phyloP scores from a whole-genome alignment of 2,329 filamentous ascomycete genomes.

The Zalaria sp. region DNA sequence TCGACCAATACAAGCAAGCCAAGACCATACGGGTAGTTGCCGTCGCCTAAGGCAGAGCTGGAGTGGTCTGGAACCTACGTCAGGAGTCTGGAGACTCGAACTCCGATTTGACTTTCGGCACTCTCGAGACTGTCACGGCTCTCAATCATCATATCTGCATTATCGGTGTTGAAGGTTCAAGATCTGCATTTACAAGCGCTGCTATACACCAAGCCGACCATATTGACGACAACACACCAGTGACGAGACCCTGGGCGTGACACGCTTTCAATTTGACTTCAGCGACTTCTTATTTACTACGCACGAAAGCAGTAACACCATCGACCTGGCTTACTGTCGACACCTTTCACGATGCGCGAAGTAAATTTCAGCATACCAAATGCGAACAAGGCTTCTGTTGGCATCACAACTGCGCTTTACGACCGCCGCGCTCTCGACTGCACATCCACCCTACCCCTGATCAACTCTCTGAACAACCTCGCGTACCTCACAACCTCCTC shows the following conservation, averaged over 20 bases:
- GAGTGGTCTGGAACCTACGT: not conserved
- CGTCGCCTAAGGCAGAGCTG: not conserved
- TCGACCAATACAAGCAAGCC: too few species aligned
- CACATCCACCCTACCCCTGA: conserved; percentile 90
- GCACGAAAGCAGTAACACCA: too few species aligned
- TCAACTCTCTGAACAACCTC: conserved; percentile 98
- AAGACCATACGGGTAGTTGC: not conserved
- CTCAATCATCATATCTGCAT: not conserved
- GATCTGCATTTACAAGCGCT: not conserved
- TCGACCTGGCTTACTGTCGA: too few species aligned
- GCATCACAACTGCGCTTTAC: conserved; percentile 96
- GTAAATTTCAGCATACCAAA: conserved; percentile 99
- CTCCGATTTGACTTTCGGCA: not conserved
- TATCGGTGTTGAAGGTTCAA: not conserved
- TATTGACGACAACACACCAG: not conserved
- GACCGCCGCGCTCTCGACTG: conserved; percentile 95
- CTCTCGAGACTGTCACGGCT: not conserved
- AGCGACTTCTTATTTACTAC: too few species aligned
- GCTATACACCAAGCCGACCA: not conserved
- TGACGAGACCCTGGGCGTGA: not conserved
- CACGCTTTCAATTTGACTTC: too few species aligned
- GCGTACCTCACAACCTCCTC: conserved; percentile 97
- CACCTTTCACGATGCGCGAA: conserved; percentile 73
- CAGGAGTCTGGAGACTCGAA: not conserved
- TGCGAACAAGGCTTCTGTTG: conserved; percentile 97